Evolutionary conservation across 129 eudicot genomes (phyloP), one percentile per base, ranked within the genome.

Genomic region (Logfia minima): DNA sequence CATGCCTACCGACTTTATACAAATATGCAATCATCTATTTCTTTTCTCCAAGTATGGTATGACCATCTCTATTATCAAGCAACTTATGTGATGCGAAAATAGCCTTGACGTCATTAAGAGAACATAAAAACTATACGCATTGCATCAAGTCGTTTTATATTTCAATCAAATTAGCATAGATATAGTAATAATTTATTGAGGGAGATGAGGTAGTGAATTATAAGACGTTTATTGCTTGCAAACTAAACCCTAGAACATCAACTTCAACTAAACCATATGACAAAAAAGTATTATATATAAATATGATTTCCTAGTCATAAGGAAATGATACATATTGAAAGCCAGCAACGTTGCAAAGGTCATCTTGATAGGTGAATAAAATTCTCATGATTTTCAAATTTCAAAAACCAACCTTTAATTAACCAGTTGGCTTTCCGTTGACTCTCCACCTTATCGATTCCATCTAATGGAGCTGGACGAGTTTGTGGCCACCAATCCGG

Each of bases 401-500:
- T 80, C 23, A 53, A 31, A 81, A 65, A 84, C 83, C 72, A 81
- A 93, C 98, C 98, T 93, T 79, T 82, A 80, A 90, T 83, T 56
- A 90, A 84, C 80, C 78, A 79, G 70, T 90, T 88, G 28, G 91
- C 98, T 77, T 83, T 77, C 21, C 77, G 85, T 82, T 88, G 96
- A 77, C 84, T 88, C 74, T 83, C 96, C 76, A 87, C 90, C 75
- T 81, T 88, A 39, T 81, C 77, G 16, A 60, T 75, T 4, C 61
- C 84, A 22, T 67, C 76, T 34, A 83, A 87, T 2, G 82, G 85
- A 5, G 88, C 70, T 29, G 75, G 61, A 61, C 19, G 68, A 31
- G 83, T 24, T 2, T 21, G 80, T 18, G 98, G 98, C 98, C 98
- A 93, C 98, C 98, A 93, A 81, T 78, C 80, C 8, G 98, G 98